Percentiles rank a stretch among this genome's conserved stretches.
Evolutionary conservation across 805 yeast genomes (phyloP).

Genomic region (Wilhelminamyces savonicus): DNA sequence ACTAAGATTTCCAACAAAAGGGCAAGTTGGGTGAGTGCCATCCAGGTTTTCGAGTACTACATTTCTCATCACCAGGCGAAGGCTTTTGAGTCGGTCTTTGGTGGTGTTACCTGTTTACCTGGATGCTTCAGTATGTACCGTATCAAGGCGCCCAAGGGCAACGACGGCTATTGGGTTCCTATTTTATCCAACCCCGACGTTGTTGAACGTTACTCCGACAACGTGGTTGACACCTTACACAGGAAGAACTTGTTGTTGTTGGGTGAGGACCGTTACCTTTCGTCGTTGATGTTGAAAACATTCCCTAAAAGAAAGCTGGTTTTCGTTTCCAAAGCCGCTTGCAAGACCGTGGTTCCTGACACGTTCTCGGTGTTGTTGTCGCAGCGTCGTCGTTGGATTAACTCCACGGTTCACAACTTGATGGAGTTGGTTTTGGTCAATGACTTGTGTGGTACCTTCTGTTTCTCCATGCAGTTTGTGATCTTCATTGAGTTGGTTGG

Average conservation of each 20-base stretch:
- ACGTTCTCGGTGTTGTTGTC: slow-evolving; percentile 72
- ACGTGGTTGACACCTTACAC: slow-evolving; percentile 77
- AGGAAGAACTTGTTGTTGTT: slow-evolving; percentile 75
- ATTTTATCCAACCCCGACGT: slow-evolving; percentile 88
- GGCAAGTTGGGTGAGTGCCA: slow-evolving; percentile 84
- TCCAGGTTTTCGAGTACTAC: slow-evolving; percentile 90
- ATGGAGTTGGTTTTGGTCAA: slow-evolving; percentile 79
- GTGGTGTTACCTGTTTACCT: slow-evolving; percentile 91
- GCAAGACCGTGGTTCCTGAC: slow-evolving; percentile 88
- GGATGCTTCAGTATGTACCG: slow-evolving; percentile 94
- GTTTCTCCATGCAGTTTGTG: slow-evolving; percentile 92
- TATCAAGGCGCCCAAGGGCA: slow-evolving; percentile 81
- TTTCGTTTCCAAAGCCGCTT: slow-evolving; percentile 85
- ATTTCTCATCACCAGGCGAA: slow-evolving; percentile 92
- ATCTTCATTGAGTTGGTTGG: slow-evolving; percentile 80
- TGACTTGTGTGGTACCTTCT: slow-evolving; percentile 90
- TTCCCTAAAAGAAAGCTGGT: slow-evolving; percentile 86
- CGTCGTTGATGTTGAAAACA: slow-evolving; percentile 80
- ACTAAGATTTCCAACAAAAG: slow-evolving; percentile 83
- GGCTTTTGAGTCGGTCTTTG: slow-evolving; percentile 92
- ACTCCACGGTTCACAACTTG: slow-evolving; percentile 88
- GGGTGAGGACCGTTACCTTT: slow-evolving; percentile 86
- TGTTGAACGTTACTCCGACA: slow-evolving; percentile 85
- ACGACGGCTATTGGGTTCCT: slow-evolving; percentile 78
- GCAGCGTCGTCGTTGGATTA: slow-evolving; percentile 96